These are phyloP conservation scores for Magnaporthales sp. DNA, from an alignment of 2,329 filamentous ascomycete species.

Conservation along the genomic window DNA sequence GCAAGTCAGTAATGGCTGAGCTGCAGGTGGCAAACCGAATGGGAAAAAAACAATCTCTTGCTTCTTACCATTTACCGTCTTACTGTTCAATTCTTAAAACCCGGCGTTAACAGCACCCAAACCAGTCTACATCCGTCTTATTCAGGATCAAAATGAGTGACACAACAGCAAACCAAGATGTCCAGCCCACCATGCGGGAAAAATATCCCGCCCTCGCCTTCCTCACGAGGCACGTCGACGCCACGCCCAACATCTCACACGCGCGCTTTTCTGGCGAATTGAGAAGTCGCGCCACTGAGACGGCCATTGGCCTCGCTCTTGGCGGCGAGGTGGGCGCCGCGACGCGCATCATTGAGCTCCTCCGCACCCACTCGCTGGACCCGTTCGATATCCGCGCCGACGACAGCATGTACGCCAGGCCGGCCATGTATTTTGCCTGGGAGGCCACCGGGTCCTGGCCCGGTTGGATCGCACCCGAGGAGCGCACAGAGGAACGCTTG, in stretches of 20 bases:
- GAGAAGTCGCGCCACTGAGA: not conserved
- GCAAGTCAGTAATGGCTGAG: too few relatives aligned
- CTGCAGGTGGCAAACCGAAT: too few relatives aligned
- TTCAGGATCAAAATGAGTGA: too few relatives aligned
- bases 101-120: too few relatives aligned
- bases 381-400: not conserved
- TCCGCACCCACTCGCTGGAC: not conserved
- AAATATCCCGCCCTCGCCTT: too few relatives aligned
- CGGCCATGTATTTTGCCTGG: conserved; percentile 2
- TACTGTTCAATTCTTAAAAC: too few relatives aligned
- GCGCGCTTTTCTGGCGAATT: not conserved
- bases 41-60: too few relatives aligned
- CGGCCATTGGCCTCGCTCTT: not conserved
- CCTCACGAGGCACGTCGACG: not conserved
- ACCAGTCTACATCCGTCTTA: too few relatives aligned
- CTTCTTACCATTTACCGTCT: too few relatives aligned
- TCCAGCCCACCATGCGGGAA: too few relatives aligned
- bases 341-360: not conserved
- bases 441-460: conserved; percentile 1
- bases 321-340: not conserved
- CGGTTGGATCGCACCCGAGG: not conserved
- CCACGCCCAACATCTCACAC: not conserved
- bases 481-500: not conserved
- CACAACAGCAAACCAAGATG: too few relatives aligned
- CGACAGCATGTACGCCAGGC: not conserved